These are phyloP conservation scores for Pelargonium myrrhifolium DNA, from an alignment of 441 rosid genomes.

Conservation along the genomic window DNA sequence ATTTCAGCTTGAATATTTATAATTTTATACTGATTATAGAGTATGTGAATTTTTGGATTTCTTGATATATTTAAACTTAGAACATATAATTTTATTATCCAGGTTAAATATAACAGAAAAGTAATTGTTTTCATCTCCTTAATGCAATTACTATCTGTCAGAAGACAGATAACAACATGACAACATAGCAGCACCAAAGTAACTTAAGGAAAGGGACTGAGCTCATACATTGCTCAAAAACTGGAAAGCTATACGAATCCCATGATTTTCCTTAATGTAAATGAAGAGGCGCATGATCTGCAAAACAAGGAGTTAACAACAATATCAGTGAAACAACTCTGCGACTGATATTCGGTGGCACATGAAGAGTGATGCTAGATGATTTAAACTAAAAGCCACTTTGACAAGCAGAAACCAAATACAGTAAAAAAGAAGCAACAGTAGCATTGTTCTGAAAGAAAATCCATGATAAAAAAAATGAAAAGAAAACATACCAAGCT, in stretches of 20 bases:
- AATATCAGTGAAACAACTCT: conserved; percentile 7
- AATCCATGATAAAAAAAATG: not conserved
- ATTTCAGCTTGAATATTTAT: not conserved
- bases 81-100: not conserved
- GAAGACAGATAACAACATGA: conserved; percentile 9
- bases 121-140: not conserved
- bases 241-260: conserved; percentile 71
- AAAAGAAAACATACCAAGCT: conserved; percentile 61
- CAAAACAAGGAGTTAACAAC: conserved; percentile 28
- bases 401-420: conserved; percentile 13
- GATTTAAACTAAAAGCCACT: conserved; percentile 6
- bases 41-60: not conserved
- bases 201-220: conserved; percentile 14
- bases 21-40: not conserved
- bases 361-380: not conserved
- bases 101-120: not conserved
- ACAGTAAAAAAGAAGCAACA: conserved; percentile 8
- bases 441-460: conserved; percentile 5
- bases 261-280: conserved; percentile 80
- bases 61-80: not conserved
- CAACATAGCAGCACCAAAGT: conserved; percentile 9
- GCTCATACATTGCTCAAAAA: conserved; percentile 78
- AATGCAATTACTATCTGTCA: not conserved
- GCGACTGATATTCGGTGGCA: not conserved
- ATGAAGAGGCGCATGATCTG: conserved; percentile 87